phyloP scores from a whole-genome alignment of 2,329 filamentous ascomycete species.

The Sporothrix luriei region DNA sequence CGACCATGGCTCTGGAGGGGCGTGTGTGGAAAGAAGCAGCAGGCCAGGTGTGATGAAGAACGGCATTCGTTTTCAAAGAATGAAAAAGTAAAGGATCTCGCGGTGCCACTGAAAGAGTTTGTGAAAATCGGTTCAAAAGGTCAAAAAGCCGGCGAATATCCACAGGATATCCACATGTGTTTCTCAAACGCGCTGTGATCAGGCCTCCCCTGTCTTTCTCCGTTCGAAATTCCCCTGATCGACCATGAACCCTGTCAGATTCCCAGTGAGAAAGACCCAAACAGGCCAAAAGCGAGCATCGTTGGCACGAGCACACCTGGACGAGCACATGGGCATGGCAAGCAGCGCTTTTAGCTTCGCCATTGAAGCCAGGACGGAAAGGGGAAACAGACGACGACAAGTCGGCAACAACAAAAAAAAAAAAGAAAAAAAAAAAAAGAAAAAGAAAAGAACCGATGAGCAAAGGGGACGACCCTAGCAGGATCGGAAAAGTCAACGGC shows the following conservation, averaged over 20 bases:
- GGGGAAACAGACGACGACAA: not conserved
- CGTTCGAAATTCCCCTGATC: constrained; percentile 21
- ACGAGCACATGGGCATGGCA: constrained; percentile 15
- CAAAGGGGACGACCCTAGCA: not conserved
- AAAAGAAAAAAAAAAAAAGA: not conserved
- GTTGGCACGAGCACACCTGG: constrained; percentile 27
- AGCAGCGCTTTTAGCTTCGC: constrained; percentile 14
- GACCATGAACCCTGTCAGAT: constrained; percentile 23
- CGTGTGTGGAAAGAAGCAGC: not conserved
- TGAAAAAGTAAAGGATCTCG: not conserved
- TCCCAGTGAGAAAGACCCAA: not conserved
- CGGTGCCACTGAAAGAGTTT: constrained; percentile 5
- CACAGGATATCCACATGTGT: not conserved
- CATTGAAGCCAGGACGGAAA: constrained; percentile 4
- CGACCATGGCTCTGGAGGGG: constrained; percentile 26
- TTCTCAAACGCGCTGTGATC: constrained; percentile 14
- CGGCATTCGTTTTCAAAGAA: not conserved
- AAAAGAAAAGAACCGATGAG: not conserved
- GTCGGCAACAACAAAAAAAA: not conserved
- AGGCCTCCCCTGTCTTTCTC: not conserved
- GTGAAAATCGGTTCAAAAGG: not conserved
- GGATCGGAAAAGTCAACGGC: constrained; percentile 10
- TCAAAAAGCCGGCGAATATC: not conserved
- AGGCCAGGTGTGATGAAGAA: not conserved
- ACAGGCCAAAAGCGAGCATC: constrained; percentile 3